Evolutionary conservation across 257 asterid genomes (phyloP).

Genomic region (Lithospermum erythrorhizon): DNA sequence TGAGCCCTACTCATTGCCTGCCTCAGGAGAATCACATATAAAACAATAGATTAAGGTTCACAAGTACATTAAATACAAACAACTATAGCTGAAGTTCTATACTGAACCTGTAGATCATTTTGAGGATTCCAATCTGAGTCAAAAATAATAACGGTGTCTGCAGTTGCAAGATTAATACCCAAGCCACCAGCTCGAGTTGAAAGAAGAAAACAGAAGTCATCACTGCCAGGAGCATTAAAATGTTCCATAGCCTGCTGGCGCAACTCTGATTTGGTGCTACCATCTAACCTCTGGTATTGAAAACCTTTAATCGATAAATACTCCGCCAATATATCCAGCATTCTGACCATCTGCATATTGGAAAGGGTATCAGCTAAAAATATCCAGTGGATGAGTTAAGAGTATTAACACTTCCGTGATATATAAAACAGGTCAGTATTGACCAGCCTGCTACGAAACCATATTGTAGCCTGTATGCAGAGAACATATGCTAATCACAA

Average conservation of each 20-base stretch:
- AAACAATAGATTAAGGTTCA: slow-evolving; percentile 3
- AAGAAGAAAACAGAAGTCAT: slow-evolving; percentile 97
- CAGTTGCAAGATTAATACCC: slow-evolving; percentile 99
- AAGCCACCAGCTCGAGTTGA: slow-evolving; percentile 99
- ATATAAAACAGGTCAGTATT: not conserved
- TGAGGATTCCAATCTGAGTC: slow-evolving; percentile 99
- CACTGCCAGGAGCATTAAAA: slow-evolving; percentile 96
- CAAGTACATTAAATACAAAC: slow-evolving; percentile 1
- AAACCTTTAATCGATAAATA: slow-evolving; percentile 86
- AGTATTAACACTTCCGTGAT: not conserved
- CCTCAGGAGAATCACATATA: slow-evolving; percentile 13
- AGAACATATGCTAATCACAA: too few species aligned
- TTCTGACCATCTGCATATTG: slow-evolving; percentile 83
- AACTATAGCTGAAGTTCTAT: slow-evolving; percentile 5
- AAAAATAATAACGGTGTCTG: slow-evolving; percentile 96
- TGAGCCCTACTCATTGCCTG: slow-evolving; percentile 99
- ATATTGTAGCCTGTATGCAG: not conserved
- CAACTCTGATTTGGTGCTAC: slow-evolving; percentile 94
- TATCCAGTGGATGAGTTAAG: slow-evolving; percentile 2
- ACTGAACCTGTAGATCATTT: slow-evolving; percentile 88
- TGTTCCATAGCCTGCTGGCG: slow-evolving; percentile 99
- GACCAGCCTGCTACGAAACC: not conserved
- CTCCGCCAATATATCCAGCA: slow-evolving; percentile 95
- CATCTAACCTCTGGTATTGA: slow-evolving; percentile 95
- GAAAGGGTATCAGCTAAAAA: slow-evolving; percentile 6